A percentile compares a stretch with the other conserved stretches of the same genome.
Conservation (phyloP, 139 green algal species). For the Eudorina sp. region DNA sequence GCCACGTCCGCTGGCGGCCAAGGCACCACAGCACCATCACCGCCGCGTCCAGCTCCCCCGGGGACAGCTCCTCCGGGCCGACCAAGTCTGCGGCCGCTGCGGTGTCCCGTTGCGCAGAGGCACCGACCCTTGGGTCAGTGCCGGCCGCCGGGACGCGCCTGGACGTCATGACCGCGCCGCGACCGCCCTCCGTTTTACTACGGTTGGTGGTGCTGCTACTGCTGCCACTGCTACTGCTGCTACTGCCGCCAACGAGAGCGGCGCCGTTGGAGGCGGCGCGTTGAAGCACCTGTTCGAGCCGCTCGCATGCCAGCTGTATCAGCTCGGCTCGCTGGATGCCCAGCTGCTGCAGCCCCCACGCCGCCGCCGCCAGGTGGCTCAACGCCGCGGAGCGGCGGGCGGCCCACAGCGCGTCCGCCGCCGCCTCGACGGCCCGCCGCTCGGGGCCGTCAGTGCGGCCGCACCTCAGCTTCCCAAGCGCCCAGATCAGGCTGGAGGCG, state of each 20-base stretch:
- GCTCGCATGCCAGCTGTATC: background rate
- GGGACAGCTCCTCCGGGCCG: background rate
- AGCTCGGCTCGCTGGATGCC: background rate
- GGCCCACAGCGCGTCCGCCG: background rate
- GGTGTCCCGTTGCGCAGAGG: too few relatives aligned
- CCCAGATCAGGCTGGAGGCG: conserved; percentile 21
- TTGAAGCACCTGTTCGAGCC: background rate
- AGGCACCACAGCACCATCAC: conserved; percentile 32
- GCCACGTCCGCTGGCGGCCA: background rate
- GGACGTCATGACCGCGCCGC: too few relatives aligned
- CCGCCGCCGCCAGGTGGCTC: conserved; percentile 10
- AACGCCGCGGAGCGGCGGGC: background rate
- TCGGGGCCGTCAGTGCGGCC: background rate
- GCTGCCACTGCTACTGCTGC: background rate
- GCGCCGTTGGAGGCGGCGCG: background rate
- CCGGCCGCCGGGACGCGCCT: too few relatives aligned
- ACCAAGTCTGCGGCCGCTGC: too few relatives aligned
- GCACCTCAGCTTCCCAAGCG: background rate
- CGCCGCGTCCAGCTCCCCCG: background rate
- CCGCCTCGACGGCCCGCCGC: background rate
- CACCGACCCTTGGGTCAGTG: too few relatives aligned
- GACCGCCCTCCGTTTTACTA: too few relatives aligned
- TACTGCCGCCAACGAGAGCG: background rate
- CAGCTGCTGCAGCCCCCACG: conserved; percentile 28
- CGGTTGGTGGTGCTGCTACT: too few relatives aligned